Base-by-base conservation (phyloP, 108 stramenopile species). In the Aureococcus anophagefferens region DNA sequence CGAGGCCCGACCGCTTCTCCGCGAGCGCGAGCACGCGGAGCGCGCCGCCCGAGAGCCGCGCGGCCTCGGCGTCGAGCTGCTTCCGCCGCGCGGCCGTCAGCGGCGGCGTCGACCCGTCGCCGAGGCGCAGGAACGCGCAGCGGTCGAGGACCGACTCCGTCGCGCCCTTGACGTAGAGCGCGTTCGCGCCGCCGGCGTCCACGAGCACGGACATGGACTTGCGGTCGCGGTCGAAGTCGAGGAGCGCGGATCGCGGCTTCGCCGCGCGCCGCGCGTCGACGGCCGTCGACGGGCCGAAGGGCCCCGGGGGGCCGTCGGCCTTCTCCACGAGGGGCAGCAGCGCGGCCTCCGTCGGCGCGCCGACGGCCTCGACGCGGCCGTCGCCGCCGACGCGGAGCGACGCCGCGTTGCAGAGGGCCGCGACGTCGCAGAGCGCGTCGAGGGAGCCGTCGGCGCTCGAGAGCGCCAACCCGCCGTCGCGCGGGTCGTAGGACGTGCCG, bases 341-440 rank as follows among this genome's bases (percentile, higher is more conserved):
- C 0, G 95, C 97, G 30, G 97, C 97, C 74, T 98, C 95, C 4
- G 97, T 98, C 0, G 97, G 97, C 76, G 96, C 97, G 25, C 97
- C 97, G 35, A 87, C 84, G 30, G 89, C 76, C 67, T 78, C 80
- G 70, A 87, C 21, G 21, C 25, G 17, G 21, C 25, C 51, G 7
- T 59, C 21, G 25, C 21, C 25, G 25, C 13, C 51, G 3, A 25
- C 17, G 3, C 13, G 51, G 17, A 59, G 17, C 17, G 21, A 25
- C 21, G 51, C 51, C 51, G 4, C 7, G 51, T 59, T 59, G 25
- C 51, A 59, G 14, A 59, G 25, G 21, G 51, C 51, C 1, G 21
- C 17, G 51, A 59, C 51, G 21, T 59, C 25, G 21, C 25, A 28
- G 21, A 59, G 51, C 51, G 17, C 25, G 21, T 18, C 25, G 3